Percentiles rank a stretch among this genome's conserved stretches.
Conservation (phyloP, 2,329 filamentous ascomycete genomes). For the Trichoderma hamatum region DNA sequence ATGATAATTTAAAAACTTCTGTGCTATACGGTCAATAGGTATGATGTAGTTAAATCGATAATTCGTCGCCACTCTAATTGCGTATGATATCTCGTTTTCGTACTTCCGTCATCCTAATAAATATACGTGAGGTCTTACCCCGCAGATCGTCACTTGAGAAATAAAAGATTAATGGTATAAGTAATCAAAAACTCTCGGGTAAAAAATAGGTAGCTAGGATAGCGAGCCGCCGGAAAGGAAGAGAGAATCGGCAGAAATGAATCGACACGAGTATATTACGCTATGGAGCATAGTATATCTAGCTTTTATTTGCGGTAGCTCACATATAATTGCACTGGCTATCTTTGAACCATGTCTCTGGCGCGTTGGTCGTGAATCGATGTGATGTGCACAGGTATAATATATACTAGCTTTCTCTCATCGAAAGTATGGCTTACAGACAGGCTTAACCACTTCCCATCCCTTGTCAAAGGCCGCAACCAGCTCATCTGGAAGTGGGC, state of each 20-base stretch:
- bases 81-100: background rate
- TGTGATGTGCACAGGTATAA: background rate
- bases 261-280: background rate
- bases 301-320: background rate
- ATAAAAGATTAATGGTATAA: background rate
- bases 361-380: background rate
- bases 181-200: background rate
- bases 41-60: background rate
- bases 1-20: background rate
- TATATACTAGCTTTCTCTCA: background rate
- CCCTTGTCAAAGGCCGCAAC: constrained; percentile 23
- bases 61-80: background rate
- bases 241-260: background rate
- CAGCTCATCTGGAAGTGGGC: constrained; percentile 25
- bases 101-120: background rate
- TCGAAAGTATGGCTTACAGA: constrained; percentile 21
- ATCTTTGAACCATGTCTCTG: background rate
- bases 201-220: background rate
- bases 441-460: constrained; percentile 18
- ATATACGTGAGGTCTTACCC: background rate
- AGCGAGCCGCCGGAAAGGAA: background rate
- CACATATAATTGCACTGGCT: background rate
- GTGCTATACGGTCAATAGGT: background rate
- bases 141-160: background rate
- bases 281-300: background rate